Percentiles rank a stretch among this genome's conserved stretches.
Evolutionary conservation across 2,329 filamentous ascomycete species (phyloP).

Genomic region (Atkinsonella hypoxylon): DNA sequence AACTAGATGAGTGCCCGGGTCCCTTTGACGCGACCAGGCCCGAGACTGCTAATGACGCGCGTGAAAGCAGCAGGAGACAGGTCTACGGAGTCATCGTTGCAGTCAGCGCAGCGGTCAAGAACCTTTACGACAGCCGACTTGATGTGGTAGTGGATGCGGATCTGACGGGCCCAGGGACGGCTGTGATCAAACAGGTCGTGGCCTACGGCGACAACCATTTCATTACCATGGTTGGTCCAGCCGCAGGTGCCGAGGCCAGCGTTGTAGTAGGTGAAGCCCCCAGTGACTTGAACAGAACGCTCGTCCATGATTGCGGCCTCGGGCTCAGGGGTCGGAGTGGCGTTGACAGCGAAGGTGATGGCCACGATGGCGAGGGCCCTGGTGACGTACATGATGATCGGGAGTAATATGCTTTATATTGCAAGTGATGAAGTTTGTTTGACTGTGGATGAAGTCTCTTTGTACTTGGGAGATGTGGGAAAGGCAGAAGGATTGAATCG

Average conservation of each 20-base stretch:
- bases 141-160: conserved; percentile 44
- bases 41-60: conserved; percentile 24
- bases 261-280: conserved; percentile 41
- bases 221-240: conserved; percentile 35
- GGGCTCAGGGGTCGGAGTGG: background rate
- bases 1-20: conserved; percentile 1
- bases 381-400: background rate
- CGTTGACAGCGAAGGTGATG: background rate
- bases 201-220: conserved; percentile 55
- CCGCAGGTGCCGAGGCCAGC: conserved; percentile 61
- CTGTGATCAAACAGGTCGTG: conserved; percentile 50
- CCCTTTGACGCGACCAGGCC: conserved; percentile 11
- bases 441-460: background rate
- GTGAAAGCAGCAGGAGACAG: conserved; percentile 35
- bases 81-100: conserved; percentile 34
- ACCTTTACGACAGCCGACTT: conserved; percentile 46
- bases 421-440: background rate
- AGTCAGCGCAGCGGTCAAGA: conserved; percentile 53
- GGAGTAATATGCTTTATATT: background rate
- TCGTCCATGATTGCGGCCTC: background rate
- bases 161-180: conserved; percentile 46
- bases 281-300: background rate
- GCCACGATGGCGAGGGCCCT: background rate
- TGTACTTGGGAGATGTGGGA: too few species aligned
- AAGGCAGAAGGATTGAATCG: too few species aligned